phyloP scores from a whole-genome alignment of 345 rosid genomes.

The Pelargonium nanum region DNA sequence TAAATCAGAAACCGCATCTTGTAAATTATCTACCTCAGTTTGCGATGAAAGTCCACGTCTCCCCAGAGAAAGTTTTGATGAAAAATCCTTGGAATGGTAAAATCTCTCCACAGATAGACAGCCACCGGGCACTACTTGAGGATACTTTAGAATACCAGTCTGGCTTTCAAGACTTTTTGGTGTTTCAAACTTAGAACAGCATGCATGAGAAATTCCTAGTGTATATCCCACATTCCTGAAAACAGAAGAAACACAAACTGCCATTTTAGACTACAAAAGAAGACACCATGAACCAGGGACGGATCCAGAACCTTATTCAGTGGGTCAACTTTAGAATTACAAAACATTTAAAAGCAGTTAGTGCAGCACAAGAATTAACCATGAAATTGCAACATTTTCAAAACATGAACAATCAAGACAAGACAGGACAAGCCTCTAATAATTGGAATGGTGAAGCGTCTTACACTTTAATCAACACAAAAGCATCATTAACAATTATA shows the following conservation, averaged over 20 bases:
- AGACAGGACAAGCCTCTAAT: not conserved
- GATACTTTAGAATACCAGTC: constrained; percentile 11
- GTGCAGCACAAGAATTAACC: no score
- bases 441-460: no score
- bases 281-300: not conserved
- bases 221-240: constrained; percentile 37
- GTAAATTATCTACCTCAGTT: constrained; percentile 50
- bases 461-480: no score
- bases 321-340: no score
- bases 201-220: constrained; percentile 22
- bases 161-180: constrained; percentile 13
- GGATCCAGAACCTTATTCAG: no score
- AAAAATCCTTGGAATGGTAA: constrained; percentile 18
- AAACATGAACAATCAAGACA: no score
- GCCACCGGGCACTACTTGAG: constrained; percentile 14
- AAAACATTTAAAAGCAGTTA: no score
- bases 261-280: not conserved
- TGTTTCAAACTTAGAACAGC: constrained; percentile 28
- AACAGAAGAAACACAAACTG: not conserved
- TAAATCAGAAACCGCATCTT: constrained; percentile 70
- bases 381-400: not conserved
- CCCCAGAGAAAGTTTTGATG: constrained; percentile 15
- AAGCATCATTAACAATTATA: no score
- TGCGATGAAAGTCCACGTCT: constrained; percentile 41
- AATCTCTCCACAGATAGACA: constrained; percentile 18